phyloP scores from a whole-genome alignment of 2,329 filamentous ascomycete species.

The Alternaria sp. region DNA sequence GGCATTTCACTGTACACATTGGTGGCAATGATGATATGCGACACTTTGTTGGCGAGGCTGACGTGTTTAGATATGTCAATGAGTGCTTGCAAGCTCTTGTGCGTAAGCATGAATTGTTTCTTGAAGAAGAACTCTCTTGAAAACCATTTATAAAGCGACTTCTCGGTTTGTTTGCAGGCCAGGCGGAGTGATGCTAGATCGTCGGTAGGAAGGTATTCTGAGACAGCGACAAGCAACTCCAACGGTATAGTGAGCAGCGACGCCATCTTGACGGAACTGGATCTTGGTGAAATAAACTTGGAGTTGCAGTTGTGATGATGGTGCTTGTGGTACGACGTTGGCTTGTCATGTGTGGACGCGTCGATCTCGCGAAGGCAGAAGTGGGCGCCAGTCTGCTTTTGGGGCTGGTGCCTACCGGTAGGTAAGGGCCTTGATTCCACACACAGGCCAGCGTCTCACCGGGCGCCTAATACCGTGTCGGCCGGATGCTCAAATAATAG shows the following conservation, averaged over 20 bases:
- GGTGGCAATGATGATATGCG: conserved; percentile 61
- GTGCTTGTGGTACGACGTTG: conserved; percentile 1
- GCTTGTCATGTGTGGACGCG: conserved; percentile 29
- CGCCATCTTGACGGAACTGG: conserved; percentile 27
- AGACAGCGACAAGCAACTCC: conserved; percentile 66
- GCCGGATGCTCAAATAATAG: conserved; percentile 28
- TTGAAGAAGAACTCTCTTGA: conserved; percentile 70
- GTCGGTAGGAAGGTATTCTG: conserved; percentile 61
- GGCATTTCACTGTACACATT: conserved; percentile 40
- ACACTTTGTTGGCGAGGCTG: conserved; percentile 54
- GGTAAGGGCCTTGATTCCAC: conserved; percentile 7
- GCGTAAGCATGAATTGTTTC: conserved; percentile 70
- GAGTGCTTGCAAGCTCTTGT: conserved; percentile 64
- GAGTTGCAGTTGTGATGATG: background rate
- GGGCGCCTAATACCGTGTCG: conserved; percentile 13
- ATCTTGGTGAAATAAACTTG: conserved; percentile 1
- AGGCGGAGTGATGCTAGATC: conserved; percentile 66
- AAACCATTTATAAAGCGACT: conserved; percentile 64
- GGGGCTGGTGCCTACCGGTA: conserved; percentile 29
- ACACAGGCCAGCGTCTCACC: conserved; percentile 14
- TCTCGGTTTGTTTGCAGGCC: conserved; percentile 64
- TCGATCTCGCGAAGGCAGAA: conserved; percentile 30
- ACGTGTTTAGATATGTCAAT: conserved; percentile 54
- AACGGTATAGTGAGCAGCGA: conserved; percentile 57
- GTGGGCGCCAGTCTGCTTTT: conserved; percentile 13